Percentiles rank a stretch among this genome's conserved stretches.
Conservation (phyloP, 139 green algal species). For the Mesotaenium endlicherianum region DNA sequence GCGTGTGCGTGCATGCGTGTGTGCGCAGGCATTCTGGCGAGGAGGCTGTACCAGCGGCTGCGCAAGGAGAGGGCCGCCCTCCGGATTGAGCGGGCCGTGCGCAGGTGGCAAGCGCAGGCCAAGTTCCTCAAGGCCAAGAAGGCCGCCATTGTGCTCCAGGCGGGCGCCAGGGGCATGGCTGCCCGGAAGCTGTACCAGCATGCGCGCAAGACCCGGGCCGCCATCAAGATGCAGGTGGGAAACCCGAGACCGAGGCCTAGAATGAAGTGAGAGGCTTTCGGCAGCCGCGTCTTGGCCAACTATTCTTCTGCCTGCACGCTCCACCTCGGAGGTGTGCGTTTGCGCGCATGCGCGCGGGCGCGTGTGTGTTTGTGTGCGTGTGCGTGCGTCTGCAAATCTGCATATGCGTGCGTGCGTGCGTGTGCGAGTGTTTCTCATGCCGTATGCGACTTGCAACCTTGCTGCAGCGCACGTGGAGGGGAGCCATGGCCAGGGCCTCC, state of each 20-base stretch:
- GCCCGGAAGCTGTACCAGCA: slow-evolving; percentile 15
- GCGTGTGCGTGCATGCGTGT: background rate
- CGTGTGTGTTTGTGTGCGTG: no score
- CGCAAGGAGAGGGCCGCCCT: slow-evolving; percentile 24
- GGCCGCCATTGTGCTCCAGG: slow-evolving; percentile 49
- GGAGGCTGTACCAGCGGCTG: slow-evolving; percentile 25
- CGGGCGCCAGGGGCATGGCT: slow-evolving; percentile 17
- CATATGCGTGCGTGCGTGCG: background rate
- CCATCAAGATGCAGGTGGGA: slow-evolving; percentile 47
- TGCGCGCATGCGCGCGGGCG: background rate
- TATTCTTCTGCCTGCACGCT: background rate
- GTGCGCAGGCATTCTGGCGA: slow-evolving; percentile 38
- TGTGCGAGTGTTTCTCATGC: background rate
- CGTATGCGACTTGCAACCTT: background rate
- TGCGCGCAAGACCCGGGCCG: slow-evolving; percentile 56
- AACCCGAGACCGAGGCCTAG: background rate
- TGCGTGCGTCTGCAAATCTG: background rate
- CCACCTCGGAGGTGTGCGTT: background rate
- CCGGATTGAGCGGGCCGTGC: slow-evolving; percentile 54
- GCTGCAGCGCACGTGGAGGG: slow-evolving; percentile 55
- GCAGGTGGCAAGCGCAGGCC: slow-evolving; percentile 59
- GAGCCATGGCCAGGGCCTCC: slow-evolving; percentile 49
- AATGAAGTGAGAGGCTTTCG: background rate
- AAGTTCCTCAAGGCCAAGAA: slow-evolving; percentile 29
- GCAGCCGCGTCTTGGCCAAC: background rate